These are phyloP conservation scores for Exophiala alcalophila DNA, from an alignment of 2,329 filamentous ascomycete species.

Conservation along the genomic window DNA sequence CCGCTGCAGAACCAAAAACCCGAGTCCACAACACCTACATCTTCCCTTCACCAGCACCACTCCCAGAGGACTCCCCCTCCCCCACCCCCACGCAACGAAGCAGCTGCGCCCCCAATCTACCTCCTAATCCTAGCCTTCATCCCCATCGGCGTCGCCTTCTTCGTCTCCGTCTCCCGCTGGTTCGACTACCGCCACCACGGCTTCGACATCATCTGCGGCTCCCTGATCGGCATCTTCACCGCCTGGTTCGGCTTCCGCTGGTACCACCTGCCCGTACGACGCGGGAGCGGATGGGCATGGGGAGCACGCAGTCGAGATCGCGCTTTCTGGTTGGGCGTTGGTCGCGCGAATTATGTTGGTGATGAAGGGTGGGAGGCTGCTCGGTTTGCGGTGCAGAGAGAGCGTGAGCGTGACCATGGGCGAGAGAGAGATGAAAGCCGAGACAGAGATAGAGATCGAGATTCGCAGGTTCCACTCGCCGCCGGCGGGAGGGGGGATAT, in stretches of 20 bases:
- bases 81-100: conserved; percentile 62
- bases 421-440: no score
- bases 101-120: conserved; percentile 79
- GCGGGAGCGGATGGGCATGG: conserved; percentile 89
- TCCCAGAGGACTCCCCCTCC: conserved; percentile 12
- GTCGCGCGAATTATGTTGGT: conserved; percentile 47
- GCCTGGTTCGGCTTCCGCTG: conserved; percentile 75
- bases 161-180: conserved; percentile 81
- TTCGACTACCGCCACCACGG: conserved; percentile 86
- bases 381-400: not conserved
- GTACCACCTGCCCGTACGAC: conserved; percentile 76
- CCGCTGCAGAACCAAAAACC: no score
- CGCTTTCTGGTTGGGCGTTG: conserved; percentile 71
- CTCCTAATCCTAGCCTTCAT: conserved; percentile 65
- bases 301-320: conserved; percentile 68
- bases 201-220: conserved; percentile 90
- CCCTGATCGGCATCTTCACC: conserved; percentile 67
- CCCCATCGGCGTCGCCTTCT: conserved; percentile 72
- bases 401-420: no score
- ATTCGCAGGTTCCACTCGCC: no score
- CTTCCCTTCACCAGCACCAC: conserved; percentile 21
- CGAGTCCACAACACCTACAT: conserved; percentile 4
- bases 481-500: no score
- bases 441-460: no score
- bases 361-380: conserved; percentile 44